A percentile compares a stretch with the other conserved stretches of the same genome.
Evolutionary conservation across 75 land plant genomes (phyloP).

Genomic region (Isoetes taiwanensis): DNA sequence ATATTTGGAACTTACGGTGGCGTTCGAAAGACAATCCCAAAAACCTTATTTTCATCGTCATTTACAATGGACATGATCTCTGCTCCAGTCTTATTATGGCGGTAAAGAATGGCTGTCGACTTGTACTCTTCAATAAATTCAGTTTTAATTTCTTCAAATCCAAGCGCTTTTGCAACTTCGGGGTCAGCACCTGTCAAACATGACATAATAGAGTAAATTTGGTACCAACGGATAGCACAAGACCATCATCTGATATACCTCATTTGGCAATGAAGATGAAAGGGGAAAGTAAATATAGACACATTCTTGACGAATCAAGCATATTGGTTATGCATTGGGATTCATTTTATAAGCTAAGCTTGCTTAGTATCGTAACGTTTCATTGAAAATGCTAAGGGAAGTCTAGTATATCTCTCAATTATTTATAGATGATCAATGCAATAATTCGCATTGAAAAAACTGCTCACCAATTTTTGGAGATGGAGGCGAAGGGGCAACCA

Average conservation of each 20-base stretch:
- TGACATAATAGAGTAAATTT: conserved; percentile 5
- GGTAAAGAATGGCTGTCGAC: conserved; percentile 74
- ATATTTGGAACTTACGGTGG: conserved; percentile 80
- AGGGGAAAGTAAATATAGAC: neutral
- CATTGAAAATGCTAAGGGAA: too few species aligned
- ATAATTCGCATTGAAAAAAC: too few species aligned
- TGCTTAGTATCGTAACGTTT: neutral
- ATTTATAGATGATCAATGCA: too few species aligned
- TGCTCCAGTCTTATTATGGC: conserved; percentile 92
- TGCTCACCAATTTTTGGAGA: conserved; percentile 6
- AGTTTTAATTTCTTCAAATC: conserved; percentile 71
- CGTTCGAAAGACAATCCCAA: conserved; percentile 91
- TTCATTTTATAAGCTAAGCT: too few species aligned
- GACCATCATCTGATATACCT: neutral
- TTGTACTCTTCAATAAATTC: conserved; percentile 79
- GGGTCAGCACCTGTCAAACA: conserved; percentile 28
- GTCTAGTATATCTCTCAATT: too few species aligned
- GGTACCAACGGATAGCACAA: neutral
- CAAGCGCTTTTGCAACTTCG: conserved; percentile 59
- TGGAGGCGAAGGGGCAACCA: conserved; percentile 11
- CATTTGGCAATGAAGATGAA: too few species aligned
- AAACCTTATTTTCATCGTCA: conserved; percentile 95
- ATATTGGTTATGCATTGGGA: neutral
- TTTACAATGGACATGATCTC: conserved; percentile 94
- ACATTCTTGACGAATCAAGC: neutral